Evolutionary conservation across 1,139 yeast genomes (phyloP), one percentile per base, ranked within the genome.

Genomic region (Taphrina flavorubra): DNA sequence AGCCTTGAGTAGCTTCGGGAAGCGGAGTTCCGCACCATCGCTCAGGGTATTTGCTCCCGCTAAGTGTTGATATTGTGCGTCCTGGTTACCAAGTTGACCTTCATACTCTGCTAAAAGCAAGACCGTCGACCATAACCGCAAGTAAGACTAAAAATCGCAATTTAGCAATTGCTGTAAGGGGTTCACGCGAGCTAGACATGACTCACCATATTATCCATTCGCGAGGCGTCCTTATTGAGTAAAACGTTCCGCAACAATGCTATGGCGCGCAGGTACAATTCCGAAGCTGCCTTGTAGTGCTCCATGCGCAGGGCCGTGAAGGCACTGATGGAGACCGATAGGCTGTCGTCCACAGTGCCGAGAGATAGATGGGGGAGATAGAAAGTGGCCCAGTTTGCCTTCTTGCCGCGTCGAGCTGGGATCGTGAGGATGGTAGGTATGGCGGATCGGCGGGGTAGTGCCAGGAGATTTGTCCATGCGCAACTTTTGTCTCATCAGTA

Each of bases 341-440:
- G 36, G 14, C 25, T n/a, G 37, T 63, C 67, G 20, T 53, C 46
- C n/a, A 55, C 31, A 13, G 55, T 34, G 36, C 67, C 67, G 8
- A 47, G 31, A 6, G 61, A 46, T 4, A 63, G 56, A 16, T 63
- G 67, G 13, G 67, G 67, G 4, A 63, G 56, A 20, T 44, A 63
- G 56, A 42, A 63, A 31, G 55, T 55, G 20, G 67, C 67, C 67
- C 67, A 63, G 18, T 42, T 63, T 8, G 67, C 51, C 56, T 42
- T 55, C 34, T 57, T 56, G 20, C 59, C 59, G n/a, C 59, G 42
- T 31, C 62, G 25, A 39, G 46, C 46, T 14, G 42, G 51, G 36
- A 34, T 55, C 10, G 61, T 55, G 13, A 63, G 34, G 31, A 63
- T 46, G 58, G 47, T 63, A 1, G 67, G 67, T 10, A 57, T 57